Percentiles rank a stretch among this genome's conserved stretches.
Evolutionary conservation across 495 filamentous ascomycete species (phyloP).

Genomic region (Aspergillus wentii): DNA sequence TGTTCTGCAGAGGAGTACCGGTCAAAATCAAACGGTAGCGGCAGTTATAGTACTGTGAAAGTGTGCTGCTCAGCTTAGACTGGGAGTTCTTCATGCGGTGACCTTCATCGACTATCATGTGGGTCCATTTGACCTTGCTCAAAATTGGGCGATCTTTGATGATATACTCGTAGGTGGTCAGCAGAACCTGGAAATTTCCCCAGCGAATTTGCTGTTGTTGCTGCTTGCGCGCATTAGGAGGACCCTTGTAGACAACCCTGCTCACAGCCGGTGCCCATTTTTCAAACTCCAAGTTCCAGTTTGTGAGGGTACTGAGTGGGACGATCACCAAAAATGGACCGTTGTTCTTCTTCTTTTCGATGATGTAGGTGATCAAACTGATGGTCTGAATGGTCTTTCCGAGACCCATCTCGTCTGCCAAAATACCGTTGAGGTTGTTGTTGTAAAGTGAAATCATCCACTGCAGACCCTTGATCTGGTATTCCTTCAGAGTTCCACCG

Average conservation of each 20-base stretch:
- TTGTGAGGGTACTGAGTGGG: slow-evolving; percentile 91
- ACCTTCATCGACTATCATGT: slow-evolving; percentile 99
- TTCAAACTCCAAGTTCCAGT: slow-evolving; percentile 98
- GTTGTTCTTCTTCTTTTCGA: slow-evolving; percentile 88
- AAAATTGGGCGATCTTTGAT: slow-evolving; percentile 95
- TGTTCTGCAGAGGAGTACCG: slow-evolving; percentile 96
- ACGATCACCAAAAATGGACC: slow-evolving; percentile 97
- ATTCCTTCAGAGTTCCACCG: slow-evolving; percentile 91
- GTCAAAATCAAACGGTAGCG: slow-evolving; percentile 95
- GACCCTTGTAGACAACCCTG: slow-evolving; percentile 94
- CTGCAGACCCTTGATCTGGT: slow-evolving; percentile 95
- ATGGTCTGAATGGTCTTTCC: slow-evolving; percentile 99
- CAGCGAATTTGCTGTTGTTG: slow-evolving; percentile 92
- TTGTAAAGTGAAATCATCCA: slow-evolving; percentile 99
- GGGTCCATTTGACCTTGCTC: slow-evolving; percentile 97
- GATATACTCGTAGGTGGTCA: slow-evolving; percentile 99
- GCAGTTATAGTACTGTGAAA: slow-evolving; percentile 91
- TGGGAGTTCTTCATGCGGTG: slow-evolving; percentile 99
- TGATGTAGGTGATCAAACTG: slow-evolving; percentile 92
- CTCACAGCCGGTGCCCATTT: slow-evolving; percentile 91
- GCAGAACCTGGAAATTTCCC: slow-evolving; percentile 89
- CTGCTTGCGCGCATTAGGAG: slow-evolving; percentile 80
- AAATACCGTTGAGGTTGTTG: slow-evolving; percentile 98
- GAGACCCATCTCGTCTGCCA: slow-evolving; percentile 99
- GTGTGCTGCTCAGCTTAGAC: slow-evolving; percentile 91